These are phyloP conservation scores for Hippophae rhamnoides DNA, from an alignment of 306 rosid genomes.

Conservation along the genomic window DNA sequence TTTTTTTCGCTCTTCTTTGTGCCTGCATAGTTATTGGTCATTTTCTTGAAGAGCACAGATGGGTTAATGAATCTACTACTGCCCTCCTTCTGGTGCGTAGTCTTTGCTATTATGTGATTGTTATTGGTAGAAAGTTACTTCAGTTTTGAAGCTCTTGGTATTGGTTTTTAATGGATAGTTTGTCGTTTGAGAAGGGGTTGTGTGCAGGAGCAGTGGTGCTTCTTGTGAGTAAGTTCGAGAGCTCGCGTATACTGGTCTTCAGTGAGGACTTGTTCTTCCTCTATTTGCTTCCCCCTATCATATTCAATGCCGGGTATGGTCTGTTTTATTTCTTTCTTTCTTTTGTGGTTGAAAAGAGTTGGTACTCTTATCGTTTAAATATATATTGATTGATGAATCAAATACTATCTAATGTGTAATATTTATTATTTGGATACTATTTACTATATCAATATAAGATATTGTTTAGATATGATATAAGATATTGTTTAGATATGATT, in stretches of 20 bases:
- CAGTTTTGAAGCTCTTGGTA: neutral
- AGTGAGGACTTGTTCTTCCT: conserved; percentile 72
- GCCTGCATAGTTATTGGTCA: conserved; percentile 60
- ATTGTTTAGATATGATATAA: too few relatives aligned
- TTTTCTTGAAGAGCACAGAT: conserved; percentile 52
- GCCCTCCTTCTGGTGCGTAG: conserved; percentile 58
- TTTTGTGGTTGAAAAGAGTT: neutral
- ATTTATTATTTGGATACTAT: too few relatives aligned
- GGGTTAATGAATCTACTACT: conserved; percentile 68
- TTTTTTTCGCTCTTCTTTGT: conserved; percentile 60
- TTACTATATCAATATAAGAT: too few relatives aligned
- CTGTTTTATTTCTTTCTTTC: conserved; percentile 12
- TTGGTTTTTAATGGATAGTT: neutral
- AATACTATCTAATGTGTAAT: too few relatives aligned
- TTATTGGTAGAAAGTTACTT: neutral
- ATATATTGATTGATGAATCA: neutral
- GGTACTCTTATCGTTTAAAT: neutral
- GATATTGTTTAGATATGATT: too few relatives aligned
- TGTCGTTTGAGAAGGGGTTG: conserved; percentile 44
- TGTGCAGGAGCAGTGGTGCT: conserved; percentile 51
- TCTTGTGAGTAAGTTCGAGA: conserved; percentile 38
- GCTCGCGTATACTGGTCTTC: conserved; percentile 32
- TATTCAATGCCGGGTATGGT: conserved; percentile 68
- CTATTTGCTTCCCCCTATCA: conserved; percentile 77
- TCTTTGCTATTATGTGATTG: neutral